Evolutionary conservation across 257 asterid genomes (phyloP).

Genomic region (Sherardia arvensis): DNA sequence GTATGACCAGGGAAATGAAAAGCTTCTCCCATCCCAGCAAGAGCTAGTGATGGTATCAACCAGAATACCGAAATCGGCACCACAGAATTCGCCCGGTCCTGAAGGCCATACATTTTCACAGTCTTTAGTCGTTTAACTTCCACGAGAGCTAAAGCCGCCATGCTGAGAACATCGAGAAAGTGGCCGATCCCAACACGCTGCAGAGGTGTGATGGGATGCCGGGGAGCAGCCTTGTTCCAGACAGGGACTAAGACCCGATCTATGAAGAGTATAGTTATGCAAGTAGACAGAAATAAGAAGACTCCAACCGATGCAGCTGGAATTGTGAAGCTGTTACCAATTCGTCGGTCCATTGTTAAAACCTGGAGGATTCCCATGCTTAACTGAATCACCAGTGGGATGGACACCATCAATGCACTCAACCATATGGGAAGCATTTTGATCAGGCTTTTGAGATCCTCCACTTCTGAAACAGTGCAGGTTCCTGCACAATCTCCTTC

Average conservation of each 20-base stretch:
- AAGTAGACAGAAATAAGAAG: constrained; percentile 1
- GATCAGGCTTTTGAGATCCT: constrained; percentile 11
- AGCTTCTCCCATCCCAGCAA: constrained; percentile 40
- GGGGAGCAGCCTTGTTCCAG: constrained; percentile 6
- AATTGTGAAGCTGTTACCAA: constrained; percentile 14
- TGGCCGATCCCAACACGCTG: constrained; percentile 19
- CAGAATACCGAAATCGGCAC: constrained; percentile 39
- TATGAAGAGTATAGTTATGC: constrained; percentile 3
- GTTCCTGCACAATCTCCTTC: too few relatives aligned
- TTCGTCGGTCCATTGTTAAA: constrained; percentile 12
- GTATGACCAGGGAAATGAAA: constrained; percentile 52
- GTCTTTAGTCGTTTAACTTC: constrained; percentile 37
- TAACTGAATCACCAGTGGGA: constrained; percentile 5
- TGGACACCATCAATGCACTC: constrained; percentile 8
- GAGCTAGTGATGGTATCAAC: constrained; percentile 34
- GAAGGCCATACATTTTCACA: constrained; percentile 11
- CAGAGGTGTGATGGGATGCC: constrained; percentile 10
- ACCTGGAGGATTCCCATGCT: constrained; percentile 19
- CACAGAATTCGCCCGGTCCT: background rate
- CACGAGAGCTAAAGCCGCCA: constrained; percentile 49
- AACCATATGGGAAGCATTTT: constrained; percentile 19
- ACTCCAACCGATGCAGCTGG: constrained; percentile 14
- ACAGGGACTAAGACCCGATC: constrained; percentile 4
- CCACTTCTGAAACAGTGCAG: too few relatives aligned
- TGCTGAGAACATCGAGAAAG: constrained; percentile 19